Base-by-base conservation (phyloP, 176 grass and related monocot species). In the Oryza coarctata region DNA sequence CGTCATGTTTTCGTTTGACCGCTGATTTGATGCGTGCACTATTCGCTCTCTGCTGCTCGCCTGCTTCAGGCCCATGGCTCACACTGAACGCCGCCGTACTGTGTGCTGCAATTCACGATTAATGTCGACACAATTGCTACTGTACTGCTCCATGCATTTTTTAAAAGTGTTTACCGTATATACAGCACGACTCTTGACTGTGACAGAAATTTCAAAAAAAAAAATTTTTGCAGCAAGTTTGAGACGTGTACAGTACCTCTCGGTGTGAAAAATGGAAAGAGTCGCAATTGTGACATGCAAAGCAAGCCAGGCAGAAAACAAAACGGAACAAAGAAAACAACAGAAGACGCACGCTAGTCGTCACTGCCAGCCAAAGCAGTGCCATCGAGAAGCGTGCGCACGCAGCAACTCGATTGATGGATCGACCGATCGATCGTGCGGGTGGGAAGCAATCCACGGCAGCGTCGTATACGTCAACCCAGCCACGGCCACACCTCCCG, bases 21-120 rank as follows among this genome's bases (percentile, higher is more conserved):
- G 58, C 15, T 31, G 84, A 80, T 6, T 38, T 23, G 84, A 80
- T 62, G 39, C 68, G 57, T 39, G 84, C 29, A 86, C 75, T 86
- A 40, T 86, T 86, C 2, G 11, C 18, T 6, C 12, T 47, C 67
- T 50, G 63, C n/a, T n/a, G n/a, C 20, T 1, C 27, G 4, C 33
- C 25, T 62, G 73, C 5, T 33, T 7, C 29, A 12, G 27, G 5
- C 65, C 74, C 36, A 50, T 85, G 44, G 65, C 28, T 34, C 65
- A 63, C 66, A 63, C 66, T 38, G 71, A 63, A 22, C 74, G 45
- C 22, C 45, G 17, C 82, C 73, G 27, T 60, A 60, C 55, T 60
- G 55, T 36, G 35, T 0, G 35, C 35, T 36, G 35, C 35, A 4
- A 2, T 6, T 36, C 35, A 36, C 35, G 5, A 6, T 36, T 36